Conservation (phyloP, 768 basidiomycete species). For the Amanita exitialis region DNA sequence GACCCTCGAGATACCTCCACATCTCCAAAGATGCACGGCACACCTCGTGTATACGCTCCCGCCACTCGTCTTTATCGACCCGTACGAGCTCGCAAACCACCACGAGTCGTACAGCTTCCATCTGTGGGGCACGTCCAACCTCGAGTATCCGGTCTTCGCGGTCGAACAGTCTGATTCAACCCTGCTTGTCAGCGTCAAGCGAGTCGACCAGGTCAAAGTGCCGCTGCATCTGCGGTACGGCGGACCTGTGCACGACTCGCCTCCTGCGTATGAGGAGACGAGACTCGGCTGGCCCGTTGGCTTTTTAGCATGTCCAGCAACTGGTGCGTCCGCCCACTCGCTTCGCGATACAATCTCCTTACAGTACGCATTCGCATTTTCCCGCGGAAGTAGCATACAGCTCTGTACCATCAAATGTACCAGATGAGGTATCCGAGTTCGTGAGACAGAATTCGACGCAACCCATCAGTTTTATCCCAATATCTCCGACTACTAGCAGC, state of each 20-base stretch:
- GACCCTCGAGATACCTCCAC: slow-evolving; percentile 13
- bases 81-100: slow-evolving; percentile 34
- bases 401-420: background rate
- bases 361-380: background rate
- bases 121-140: slow-evolving; percentile 31
- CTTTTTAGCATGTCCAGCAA: slow-evolving; percentile 26
- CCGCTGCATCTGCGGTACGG: slow-evolving; percentile 41
- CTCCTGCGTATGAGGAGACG: slow-evolving; percentile 12
- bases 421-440: background rate
- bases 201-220: slow-evolving; percentile 22
- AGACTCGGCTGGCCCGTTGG: slow-evolving; percentile 25
- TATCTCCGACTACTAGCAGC: slow-evolving; percentile 7
- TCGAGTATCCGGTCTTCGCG: slow-evolving; percentile 36
- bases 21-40: slow-evolving; percentile 21
- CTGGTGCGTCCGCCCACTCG: slow-evolving; percentile 8
- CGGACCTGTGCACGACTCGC: slow-evolving; percentile 10
- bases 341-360: background rate
- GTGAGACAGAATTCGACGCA: background rate
- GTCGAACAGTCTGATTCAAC: slow-evolving; percentile 15
- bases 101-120: slow-evolving; percentile 26
- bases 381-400: background rate
- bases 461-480: background rate
- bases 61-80: slow-evolving; percentile 34
- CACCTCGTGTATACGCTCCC: slow-evolving; percentile 31
- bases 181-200: slow-evolving; percentile 16